Base-by-base conservation (phyloP, 768 basidiomycete genomes). In the Phaeotremella skinneri region DNA sequence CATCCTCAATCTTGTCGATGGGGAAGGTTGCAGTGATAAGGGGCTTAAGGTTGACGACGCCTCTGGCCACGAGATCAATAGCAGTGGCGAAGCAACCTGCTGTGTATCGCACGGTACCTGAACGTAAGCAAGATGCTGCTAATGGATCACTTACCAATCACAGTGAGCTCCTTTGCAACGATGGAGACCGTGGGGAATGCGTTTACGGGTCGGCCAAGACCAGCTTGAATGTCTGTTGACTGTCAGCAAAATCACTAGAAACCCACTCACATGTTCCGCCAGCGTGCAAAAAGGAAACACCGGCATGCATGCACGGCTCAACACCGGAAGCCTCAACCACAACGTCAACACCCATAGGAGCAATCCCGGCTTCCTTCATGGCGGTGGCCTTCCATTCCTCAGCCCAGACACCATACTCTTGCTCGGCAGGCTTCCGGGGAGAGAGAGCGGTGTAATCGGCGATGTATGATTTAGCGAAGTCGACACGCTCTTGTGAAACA, bases 1-100 rank as follows among this genome's bases (percentile, higher is more conserved):
- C 43, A 13, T 45, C 43, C 23, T 45, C 20, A 23, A 45, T 45
- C 43, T 20, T 45, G 43, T 45, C 43, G 7, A 55, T 45, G 13
- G 57, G 57, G 34, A 31, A 62, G 17, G 56, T 58, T 23, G 45
- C 47, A 43, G 61, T 62, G 31, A 59, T 63, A 2, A 63, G 58
- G 4, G 51, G 62, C 30, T 63, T 63, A 20, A 63, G 47, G 43
- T 55, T 29, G 7, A 63, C 49, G 2, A 52, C 31, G 2, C 62
- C 57, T 5, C 62, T 17, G 2, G 51, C 21, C 1, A 63, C 21
- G 4, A 63, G 25, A 39, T 59, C 62, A 23, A 63, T 55, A 5
- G 43, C 62, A 17, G 29, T 41, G 1, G 4, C 29, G 62, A 63
- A 63, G 29, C 62, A 63, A 9, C 23, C 27, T 20, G 23, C 47